phyloP scores from a whole-genome alignment of 768 basidiomycete genomes.

The Podaxis mareebaensis region DNA sequence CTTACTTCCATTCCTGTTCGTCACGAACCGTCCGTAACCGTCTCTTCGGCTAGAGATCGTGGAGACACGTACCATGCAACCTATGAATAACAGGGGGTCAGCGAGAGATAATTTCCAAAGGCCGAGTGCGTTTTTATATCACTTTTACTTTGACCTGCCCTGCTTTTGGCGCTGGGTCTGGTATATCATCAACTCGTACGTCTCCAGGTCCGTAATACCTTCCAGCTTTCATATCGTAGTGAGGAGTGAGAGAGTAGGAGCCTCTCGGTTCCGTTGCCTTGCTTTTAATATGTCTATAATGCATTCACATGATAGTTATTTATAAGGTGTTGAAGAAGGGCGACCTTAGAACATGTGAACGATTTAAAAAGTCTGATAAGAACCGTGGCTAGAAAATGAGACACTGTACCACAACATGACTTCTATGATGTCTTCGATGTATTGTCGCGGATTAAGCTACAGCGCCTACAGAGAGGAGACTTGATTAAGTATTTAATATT shows the following conservation, averaged over 20 bases:
- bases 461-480: no score
- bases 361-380: background rate
- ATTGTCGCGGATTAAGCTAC: no score
- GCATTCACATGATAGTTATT: background rate
- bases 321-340: background rate
- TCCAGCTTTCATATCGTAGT: slow-evolving; percentile 41
- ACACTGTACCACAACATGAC: background rate
- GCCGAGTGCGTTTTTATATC: background rate
- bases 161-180: slow-evolving; percentile 33
- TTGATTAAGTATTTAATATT: no score
- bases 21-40: background rate
- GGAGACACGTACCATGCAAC: background rate
- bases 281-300: background rate
- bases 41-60: background rate
- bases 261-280: background rate
- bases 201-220: slow-evolving; percentile 45
- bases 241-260: background rate
- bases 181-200: slow-evolving; percentile 45
- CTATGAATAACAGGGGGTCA: background rate
- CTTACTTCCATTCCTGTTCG: slow-evolving; percentile 33
- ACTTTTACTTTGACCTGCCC: slow-evolving; percentile 50
- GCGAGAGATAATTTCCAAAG: background rate
- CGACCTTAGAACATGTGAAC: background rate
- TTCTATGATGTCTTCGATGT: no score
- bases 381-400: background rate